Conservation (phyloP, 2,329 filamentous ascomycete species). For the Fusarium brevicatenulatum region DNA sequence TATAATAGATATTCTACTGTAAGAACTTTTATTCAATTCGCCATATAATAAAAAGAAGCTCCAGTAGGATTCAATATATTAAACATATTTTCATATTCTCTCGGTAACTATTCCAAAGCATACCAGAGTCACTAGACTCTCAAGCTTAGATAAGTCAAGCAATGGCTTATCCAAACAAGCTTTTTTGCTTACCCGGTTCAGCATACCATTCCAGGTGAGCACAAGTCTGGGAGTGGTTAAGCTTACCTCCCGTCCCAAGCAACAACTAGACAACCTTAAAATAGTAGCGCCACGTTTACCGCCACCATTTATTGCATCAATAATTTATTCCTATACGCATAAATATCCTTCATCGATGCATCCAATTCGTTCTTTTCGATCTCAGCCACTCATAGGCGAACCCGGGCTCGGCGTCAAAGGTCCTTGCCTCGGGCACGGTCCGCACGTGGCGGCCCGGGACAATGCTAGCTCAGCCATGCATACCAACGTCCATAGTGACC, state of each 20-base stretch:
- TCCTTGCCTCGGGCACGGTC: background rate
- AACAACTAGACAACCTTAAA: background rate
- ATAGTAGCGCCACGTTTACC: background rate
- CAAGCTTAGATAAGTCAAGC: background rate
- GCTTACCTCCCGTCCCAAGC: background rate
- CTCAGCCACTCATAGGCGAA: background rate
- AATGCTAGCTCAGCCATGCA: background rate
- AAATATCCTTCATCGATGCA: background rate
- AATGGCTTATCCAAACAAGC: background rate
- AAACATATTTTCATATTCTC: too few species aligned
- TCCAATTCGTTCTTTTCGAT: background rate
- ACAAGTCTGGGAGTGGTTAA: background rate
- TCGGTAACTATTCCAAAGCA: background rate
- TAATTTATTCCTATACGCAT: background rate
- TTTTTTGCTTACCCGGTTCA: background rate
- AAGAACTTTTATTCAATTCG: too few species aligned
- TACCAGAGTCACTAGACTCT: rapidly evolving
- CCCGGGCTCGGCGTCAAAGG: background rate
- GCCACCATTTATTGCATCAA: background rate
- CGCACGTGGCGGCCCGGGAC: background rate
- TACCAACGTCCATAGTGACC: background rate
- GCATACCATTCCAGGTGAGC: background rate
- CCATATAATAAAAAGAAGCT: too few species aligned
- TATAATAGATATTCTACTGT: too few species aligned
- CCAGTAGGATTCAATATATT: too few species aligned